phyloP scores from a whole-genome alignment of 2,329 filamentous ascomycete genomes.

The Sclerotinia glacialis region DNA sequence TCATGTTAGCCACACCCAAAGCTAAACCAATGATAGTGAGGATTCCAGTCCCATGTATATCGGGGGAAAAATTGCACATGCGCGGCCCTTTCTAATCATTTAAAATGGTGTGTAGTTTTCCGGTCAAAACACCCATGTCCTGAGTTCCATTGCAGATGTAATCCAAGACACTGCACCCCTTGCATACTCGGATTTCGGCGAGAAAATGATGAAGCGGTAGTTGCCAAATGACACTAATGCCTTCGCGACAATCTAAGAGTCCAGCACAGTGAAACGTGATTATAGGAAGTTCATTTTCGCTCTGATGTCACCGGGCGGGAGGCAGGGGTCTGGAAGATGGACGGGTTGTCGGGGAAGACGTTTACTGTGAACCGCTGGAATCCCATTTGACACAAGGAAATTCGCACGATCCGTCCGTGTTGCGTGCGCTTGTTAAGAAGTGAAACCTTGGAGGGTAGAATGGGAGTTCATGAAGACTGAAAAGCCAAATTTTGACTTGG shows the following conservation, averaged over 20 bases:
- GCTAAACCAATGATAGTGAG: neutral
- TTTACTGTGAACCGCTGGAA: neutral
- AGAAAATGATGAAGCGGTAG: neutral
- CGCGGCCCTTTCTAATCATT: neutral
- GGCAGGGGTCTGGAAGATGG: too few species aligned
- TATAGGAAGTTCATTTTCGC: neutral
- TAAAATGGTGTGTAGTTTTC: too few species aligned
- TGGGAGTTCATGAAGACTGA: neutral
- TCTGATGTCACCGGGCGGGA: neutral
- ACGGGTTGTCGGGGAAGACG: neutral
- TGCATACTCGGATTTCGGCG: neutral
- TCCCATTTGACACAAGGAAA: neutral
- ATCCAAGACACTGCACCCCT: conserved; percentile 1
- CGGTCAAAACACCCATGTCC: neutral
- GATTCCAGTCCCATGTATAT: neutral
- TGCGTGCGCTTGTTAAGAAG: neutral
- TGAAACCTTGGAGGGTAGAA: neutral
- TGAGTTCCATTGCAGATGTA: neutral
- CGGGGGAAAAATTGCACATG: neutral
- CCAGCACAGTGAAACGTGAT: neutral
- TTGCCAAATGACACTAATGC: neutral
- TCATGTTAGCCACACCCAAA: neutral
- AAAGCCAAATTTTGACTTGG: conserved; percentile 2
- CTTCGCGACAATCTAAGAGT: neutral
- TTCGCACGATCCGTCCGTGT: neutral